Conservation (phyloP, 1,284 basidiomycete genomes). For the Cryptococcus depauperatus region DNA sequence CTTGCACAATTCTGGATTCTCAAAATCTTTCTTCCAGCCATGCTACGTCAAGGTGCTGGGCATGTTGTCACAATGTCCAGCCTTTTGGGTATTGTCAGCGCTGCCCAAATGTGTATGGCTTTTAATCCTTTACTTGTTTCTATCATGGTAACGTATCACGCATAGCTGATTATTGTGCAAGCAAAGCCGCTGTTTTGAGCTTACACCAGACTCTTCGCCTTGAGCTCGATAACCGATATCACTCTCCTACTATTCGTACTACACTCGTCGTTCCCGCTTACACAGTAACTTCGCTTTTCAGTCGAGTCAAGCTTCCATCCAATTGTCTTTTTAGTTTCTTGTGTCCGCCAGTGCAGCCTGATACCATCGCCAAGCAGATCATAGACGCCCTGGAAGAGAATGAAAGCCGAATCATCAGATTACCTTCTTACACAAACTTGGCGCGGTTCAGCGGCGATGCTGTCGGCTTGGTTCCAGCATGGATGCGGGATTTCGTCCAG, state of each 20-base stretch:
- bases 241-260: conserved; percentile 64
- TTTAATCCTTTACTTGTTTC: background rate
- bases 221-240: conserved; percentile 75
- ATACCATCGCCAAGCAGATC: conserved; percentile 68
- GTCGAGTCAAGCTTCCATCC: conserved; percentile 50
- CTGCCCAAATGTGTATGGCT: conserved; percentile 65
- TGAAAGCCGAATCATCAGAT: conserved; percentile 59
- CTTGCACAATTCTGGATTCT: conserved; percentile 83
- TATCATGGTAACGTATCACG: background rate
- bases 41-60: conserved; percentile 67
- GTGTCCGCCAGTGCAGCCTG: conserved; percentile 62
- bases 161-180: conserved; percentile 75
- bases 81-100: conserved; percentile 64
- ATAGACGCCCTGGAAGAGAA: conserved; percentile 68
- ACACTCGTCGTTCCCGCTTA: conserved; percentile 60
- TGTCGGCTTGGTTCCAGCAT: conserved; percentile 33
- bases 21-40: conserved; percentile 84
- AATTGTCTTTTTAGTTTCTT: conserved; percentile 59
- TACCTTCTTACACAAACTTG: conserved; percentile 50
- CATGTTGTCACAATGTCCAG: conserved; percentile 86
- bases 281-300: conserved; percentile 11
- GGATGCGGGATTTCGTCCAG: conserved; percentile 29
- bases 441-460: conserved; percentile 27
- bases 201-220: conserved; percentile 72
- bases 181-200: conserved; percentile 71